Evolutionary conservation across 164 flowering plant genomes (phyloP).

Genomic region (Vitis rupestris): DNA sequence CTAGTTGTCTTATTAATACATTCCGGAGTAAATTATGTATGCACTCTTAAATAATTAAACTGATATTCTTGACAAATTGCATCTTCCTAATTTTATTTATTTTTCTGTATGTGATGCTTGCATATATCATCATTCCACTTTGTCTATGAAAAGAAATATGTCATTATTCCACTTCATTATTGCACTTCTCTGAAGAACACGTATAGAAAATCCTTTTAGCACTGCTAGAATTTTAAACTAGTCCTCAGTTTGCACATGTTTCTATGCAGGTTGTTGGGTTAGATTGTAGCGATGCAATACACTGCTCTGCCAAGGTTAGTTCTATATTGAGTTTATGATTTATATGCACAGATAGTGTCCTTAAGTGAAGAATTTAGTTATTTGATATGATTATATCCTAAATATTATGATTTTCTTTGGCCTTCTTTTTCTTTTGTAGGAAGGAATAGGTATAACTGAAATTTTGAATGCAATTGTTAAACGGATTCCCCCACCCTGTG

Average conservation of each 20-base stretch:
- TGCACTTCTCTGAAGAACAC: not conserved
- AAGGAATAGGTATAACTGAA: constrained; percentile 86
- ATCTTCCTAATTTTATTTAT: too few species aligned
- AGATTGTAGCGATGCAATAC: constrained; percentile 84
- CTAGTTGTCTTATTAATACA: too few species aligned
- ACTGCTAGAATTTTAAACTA: not conserved
- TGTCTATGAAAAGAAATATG: too few species aligned
- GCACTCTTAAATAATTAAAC: too few species aligned
- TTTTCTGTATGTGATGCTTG: not conserved
- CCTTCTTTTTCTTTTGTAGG: constrained; percentile 45
- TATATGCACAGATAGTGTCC: not conserved
- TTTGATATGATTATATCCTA: not conserved
- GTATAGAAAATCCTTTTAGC: not conserved
- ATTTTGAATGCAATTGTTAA: constrained; percentile 83
- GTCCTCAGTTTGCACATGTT: not conserved
- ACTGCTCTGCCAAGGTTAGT: constrained; percentile 94
- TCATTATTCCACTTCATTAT: not conserved
- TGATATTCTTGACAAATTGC: too few species aligned
- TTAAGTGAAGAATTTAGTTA: not conserved
- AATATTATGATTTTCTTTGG: constrained; percentile 3
- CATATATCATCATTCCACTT: not conserved
- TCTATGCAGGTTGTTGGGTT: constrained; percentile 73
- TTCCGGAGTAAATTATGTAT: too few species aligned
- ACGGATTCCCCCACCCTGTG: constrained; percentile 73
- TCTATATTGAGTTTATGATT: not conserved